phyloP scores from a whole-genome alignment of 306 rosid species.

The Citrullus colocynthis region DNA sequence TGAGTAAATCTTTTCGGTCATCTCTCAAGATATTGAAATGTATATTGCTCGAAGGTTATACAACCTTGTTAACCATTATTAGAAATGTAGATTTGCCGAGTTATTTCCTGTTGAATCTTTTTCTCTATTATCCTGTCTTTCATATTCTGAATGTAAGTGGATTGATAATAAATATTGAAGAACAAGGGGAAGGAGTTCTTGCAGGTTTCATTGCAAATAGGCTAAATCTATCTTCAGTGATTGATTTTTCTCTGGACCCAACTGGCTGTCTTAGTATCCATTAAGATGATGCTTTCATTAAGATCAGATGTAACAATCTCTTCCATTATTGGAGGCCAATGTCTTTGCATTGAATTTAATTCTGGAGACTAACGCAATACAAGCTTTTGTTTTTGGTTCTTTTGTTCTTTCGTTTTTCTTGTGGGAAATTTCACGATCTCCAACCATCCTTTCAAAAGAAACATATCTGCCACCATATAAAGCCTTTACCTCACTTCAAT shows the following conservation, averaged over 20 bases:
- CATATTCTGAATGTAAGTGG: background rate
- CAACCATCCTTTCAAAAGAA: too few relatives aligned
- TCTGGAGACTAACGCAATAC: background rate
- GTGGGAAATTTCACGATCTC: background rate
- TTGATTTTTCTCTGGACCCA: background rate
- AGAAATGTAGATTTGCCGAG: background rate
- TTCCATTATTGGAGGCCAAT: background rate
- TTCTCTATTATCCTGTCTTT: background rate
- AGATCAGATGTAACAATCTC: background rate
- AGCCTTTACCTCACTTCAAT: too few relatives aligned
- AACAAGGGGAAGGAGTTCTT: background rate
- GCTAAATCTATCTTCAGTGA: background rate
- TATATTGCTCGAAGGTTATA: background rate
- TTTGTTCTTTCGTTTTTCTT: too few relatives aligned
- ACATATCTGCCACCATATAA: too few relatives aligned
- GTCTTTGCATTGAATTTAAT: background rate
- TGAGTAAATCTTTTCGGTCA: conserved; percentile 8
- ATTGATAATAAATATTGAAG: background rate
- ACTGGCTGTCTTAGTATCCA: background rate
- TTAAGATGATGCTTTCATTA: background rate
- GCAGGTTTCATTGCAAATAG: background rate
- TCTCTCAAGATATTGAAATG: conserved; percentile 12
- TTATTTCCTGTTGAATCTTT: background rate
- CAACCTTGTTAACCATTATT: conserved; percentile 3
- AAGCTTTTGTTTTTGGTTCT: background rate